These are phyloP conservation scores for Colletotrichum agaves DNA, from an alignment of 2,329 filamentous ascomycete species.

Conservation along the genomic window DNA sequence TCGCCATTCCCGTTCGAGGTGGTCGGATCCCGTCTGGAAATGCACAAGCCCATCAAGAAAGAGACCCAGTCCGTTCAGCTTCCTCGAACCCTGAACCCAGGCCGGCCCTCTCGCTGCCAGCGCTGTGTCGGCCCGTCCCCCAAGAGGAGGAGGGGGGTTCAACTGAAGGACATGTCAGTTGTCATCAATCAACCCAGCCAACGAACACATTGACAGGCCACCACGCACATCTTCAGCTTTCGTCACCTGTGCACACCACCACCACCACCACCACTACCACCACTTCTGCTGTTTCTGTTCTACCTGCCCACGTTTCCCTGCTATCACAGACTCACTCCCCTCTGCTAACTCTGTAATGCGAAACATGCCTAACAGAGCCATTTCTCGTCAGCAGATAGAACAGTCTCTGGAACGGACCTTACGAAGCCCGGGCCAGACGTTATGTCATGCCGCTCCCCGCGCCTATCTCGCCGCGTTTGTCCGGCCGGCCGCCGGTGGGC, in stretches of 20 bases:
- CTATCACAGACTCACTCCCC: not conserved
- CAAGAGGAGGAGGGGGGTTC: constrained; percentile 16
- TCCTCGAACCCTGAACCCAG: constrained; percentile 3
- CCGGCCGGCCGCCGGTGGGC: constrained; percentile 1
- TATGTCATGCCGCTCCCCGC: constrained; percentile 6
- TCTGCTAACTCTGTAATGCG: not conserved
- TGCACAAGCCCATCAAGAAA: not conserved
- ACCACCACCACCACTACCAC: not conserved
- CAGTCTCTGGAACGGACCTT: constrained; percentile 11
- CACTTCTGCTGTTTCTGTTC: not conserved
- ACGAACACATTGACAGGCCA: not conserved
- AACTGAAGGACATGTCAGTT: constrained; percentile 7
- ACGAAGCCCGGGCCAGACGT: not conserved
- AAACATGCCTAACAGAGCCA: not conserved
- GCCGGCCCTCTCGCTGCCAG: constrained; percentile 8
- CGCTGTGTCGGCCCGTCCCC: constrained; percentile 25
- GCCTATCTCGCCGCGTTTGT: constrained; percentile 13
- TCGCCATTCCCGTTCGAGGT: not conserved
- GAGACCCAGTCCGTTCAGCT: not conserved
- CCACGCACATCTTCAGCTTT: not conserved
- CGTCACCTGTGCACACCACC: constrained; percentile 26
- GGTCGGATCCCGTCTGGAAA: not conserved
- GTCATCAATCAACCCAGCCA: constrained; percentile 13
- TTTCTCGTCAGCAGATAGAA: not conserved
- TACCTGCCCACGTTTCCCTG: constrained; percentile 12